Base-by-base conservation (phyloP, 805 yeast species). In the Spathaspora arborariae region DNA sequence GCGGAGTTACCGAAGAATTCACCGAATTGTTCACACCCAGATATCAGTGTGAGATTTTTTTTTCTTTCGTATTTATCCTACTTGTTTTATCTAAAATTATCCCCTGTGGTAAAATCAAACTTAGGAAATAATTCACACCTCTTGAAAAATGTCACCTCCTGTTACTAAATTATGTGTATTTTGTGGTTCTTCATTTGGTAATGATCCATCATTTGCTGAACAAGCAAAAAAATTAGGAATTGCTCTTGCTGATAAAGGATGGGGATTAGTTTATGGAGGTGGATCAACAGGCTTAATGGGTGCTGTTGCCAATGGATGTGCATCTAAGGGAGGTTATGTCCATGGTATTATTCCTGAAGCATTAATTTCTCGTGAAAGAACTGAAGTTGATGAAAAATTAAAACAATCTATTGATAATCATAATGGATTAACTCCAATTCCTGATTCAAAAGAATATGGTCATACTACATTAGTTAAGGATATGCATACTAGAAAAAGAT, bases 291-390 rank as follows among this genome's bases (percentile, higher is more conserved):
- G 94, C 3, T 62, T 87, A 43, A 87, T 87, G 91, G 94, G 94
- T 9, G 73, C 79, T 3, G 80, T 87, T 47, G 91, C 92, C 8
- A 74, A 78, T 46, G 76, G 85, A 1, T 78, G 82, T 40, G 80
- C 81, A 53, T 42, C 75, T 22, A 72, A 67, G 39, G 78, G 78
- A 9, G 90, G 88, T 3, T 76, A 79, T 48, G 96, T 88, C 33
- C 89, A 85, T 55, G 96, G 96, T 5, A 78, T 88, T 55, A 88
- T 89, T 47, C 96, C 96, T n/a, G 79, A 79, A 54, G 95, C 96
- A 0, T 71, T 89, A 53, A 85, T 88, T 47, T 69, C 82, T 6
- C 79, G 84, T 52, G 96, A 88, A 62, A 74, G 92, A 53, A 67
- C 68, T n/a, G 68, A 68, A 18, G 46, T 37, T 18, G n/a, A 20